These are phyloP conservation scores for Castanea mollissima DNA, from an alignment of 306 rosid genomes.

Conservation along the genomic window DNA sequence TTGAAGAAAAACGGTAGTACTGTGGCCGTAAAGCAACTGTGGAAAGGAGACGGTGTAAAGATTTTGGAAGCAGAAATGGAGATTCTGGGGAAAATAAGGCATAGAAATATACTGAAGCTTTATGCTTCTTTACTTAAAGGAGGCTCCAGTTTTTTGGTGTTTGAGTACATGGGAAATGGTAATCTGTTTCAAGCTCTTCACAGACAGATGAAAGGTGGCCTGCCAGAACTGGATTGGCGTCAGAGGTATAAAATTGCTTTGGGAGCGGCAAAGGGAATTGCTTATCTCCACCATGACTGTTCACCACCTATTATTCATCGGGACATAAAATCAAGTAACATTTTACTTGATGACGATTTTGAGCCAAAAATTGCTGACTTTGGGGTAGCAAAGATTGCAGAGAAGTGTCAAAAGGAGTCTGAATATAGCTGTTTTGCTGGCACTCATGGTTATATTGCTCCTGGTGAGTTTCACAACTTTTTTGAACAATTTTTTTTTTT, in stretches of 20 bases:
- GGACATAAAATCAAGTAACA: conserved; percentile 91
- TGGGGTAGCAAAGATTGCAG: conserved; percentile 84
- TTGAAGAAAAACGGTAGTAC: conserved; percentile 46
- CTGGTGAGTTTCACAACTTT: conserved; percentile 58
- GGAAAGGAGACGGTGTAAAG: conserved; percentile 64
- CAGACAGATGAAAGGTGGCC: conserved; percentile 50
- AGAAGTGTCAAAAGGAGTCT: conserved; percentile 43
- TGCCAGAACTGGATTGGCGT: conserved; percentile 65
- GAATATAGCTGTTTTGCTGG: conserved; percentile 74
- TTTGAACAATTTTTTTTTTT: background rate
- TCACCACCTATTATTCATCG: conserved; percentile 81
- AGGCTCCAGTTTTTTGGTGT: conserved; percentile 70
- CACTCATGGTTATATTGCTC: conserved; percentile 95
- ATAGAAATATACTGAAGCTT: conserved; percentile 82
- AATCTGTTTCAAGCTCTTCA: conserved; percentile 79
- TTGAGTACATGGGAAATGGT: conserved; percentile 90
- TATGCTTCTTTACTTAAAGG: conserved; percentile 75
- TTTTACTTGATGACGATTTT: conserved; percentile 68
- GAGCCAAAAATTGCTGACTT: conserved; percentile 96
- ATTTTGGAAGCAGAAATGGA: conserved; percentile 86
- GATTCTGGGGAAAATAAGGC: conserved; percentile 82
- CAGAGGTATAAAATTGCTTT: conserved; percentile 76
- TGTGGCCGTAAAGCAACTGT: conserved; percentile 81
- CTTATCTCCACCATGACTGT: conserved; percentile 93
- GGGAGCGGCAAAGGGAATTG: conserved; percentile 88